phyloP scores from a whole-genome alignment of 805 yeast genomes.

The Schizosaccharomyces lindneri region DNA sequence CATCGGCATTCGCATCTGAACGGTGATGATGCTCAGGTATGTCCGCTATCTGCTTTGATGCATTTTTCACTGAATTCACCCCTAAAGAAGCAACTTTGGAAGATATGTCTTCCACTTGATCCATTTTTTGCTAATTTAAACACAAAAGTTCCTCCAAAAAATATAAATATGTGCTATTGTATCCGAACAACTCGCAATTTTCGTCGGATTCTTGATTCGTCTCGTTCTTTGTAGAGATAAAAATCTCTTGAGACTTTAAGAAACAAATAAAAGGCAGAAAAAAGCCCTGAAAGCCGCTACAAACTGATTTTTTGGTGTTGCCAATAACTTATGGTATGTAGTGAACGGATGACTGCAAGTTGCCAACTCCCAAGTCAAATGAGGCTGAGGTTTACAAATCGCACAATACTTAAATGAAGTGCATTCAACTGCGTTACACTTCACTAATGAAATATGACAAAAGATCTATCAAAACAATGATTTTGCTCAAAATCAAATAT shows the following conservation, averaged over 20 bases:
- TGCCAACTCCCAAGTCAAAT: background rate
- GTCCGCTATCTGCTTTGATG: background rate
- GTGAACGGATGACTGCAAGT: background rate
- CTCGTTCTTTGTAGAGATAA: background rate
- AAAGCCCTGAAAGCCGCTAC: slow-evolving; percentile 1
- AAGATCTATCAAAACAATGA: too few relatives aligned
- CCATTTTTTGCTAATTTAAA: background rate
- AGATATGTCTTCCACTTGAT: background rate
- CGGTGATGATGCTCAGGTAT: background rate
- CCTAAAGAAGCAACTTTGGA: background rate
- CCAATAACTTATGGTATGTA: background rate
- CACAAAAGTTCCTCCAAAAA: background rate
- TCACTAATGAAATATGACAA: too few relatives aligned
- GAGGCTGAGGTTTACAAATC: background rate
- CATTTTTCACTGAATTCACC: background rate
- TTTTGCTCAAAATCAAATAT: too few relatives aligned
- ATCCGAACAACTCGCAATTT: background rate
- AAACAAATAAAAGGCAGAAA: background rate
- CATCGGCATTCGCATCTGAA: too few relatives aligned
- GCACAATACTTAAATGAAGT: too few relatives aligned
- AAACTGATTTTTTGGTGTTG: background rate
- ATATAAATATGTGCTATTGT: background rate
- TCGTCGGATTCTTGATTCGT: background rate
- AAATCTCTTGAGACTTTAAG: background rate
- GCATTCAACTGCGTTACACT: too few relatives aligned